These are phyloP conservation scores for Nitzschia inconspicua DNA, from an alignment of 108 stramenopile genomes.

Conservation along the genomic window DNA sequence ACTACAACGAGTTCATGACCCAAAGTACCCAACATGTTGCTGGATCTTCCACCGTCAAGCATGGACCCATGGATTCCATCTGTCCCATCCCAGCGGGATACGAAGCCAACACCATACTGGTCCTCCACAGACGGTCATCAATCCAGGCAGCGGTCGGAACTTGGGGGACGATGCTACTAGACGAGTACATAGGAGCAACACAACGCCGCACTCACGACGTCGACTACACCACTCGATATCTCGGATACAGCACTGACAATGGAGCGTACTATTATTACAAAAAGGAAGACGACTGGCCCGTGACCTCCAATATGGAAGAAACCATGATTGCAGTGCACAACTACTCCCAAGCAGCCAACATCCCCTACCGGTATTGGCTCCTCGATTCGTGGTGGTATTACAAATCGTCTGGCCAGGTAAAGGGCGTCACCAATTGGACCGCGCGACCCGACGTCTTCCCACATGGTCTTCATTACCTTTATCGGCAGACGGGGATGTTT, in stretches of 20 bases:
- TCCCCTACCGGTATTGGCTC: constrained; percentile 29
- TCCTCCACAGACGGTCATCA: no score
- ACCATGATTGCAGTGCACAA: constrained; percentile 19
- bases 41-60: no score
- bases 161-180: no score
- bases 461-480: constrained; percentile 17
- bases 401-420: constrained; percentile 15
- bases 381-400: constrained; percentile 46
- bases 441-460: constrained; percentile 35
- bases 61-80: no score
- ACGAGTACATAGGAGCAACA: no score
- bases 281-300: constrained; percentile 4
- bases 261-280: constrained; percentile 46
- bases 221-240: no score
- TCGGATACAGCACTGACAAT: constrained; percentile 38
- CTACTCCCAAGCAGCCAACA: background rate
- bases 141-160: no score
- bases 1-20: no score
- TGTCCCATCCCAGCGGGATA: no score
- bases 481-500: constrained; percentile 4
- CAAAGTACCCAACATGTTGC: no score
- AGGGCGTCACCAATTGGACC: constrained; percentile 35
- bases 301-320: constrained; percentile 19
- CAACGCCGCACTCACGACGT: no score
- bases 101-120: no score